Evolutionary conservation across 2,329 filamentous ascomycete genomes (phyloP), one percentile per base, ranked within the genome.

Genomic region (Colletotrichum incanum): DNA sequence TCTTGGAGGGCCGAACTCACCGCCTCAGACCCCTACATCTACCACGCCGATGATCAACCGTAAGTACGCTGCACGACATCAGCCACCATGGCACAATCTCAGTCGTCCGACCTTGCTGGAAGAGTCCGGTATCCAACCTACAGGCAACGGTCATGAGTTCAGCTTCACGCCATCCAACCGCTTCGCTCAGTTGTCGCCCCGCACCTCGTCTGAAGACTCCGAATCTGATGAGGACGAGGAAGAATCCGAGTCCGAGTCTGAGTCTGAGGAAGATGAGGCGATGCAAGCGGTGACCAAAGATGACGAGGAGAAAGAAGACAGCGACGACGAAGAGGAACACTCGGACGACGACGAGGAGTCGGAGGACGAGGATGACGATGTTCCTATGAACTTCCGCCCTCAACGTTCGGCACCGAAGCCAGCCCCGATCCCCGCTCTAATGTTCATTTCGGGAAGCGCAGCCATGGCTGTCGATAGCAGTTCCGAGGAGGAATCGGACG

Each of bases 21-120:
- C 85, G 74, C 85, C 85, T 50, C 84, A 85, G 61, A 86, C 85
- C 50, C 86, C 85, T 63, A 85, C 83, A 50, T 79, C 81, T 45
- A 65, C 77, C 62, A 80, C 81, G 66, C 81, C 82, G 67, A 76
- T 78, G 39, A 77, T 80, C 71, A 75, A 77, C 62, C 80, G 80
- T 75, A 81, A 80, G 56, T 71, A 73, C 78, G 79, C 69, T 72
- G 77, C 78, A 55, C 77, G 77, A 18, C 78, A 78, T 73, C 75
- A 80, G 76, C 76, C 80, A 68, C 75, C 77, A 68, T 81, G 82
- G 69, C 76, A 79, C 62, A 79, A 78, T 67, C 77, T 78, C 55
- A 75, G 78, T 60, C 78, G 76, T 18, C 68, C 80, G n/a, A 68
- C 81, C 16, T 72, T 72, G 43, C 52, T 76, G 20, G 78, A 80